Percentiles rank a stretch among this genome's conserved stretches.
These are phyloP conservation scores for Mycena crocata DNA, from an alignment of 768 basidiomycete species.

Conservation along the genomic window DNA sequence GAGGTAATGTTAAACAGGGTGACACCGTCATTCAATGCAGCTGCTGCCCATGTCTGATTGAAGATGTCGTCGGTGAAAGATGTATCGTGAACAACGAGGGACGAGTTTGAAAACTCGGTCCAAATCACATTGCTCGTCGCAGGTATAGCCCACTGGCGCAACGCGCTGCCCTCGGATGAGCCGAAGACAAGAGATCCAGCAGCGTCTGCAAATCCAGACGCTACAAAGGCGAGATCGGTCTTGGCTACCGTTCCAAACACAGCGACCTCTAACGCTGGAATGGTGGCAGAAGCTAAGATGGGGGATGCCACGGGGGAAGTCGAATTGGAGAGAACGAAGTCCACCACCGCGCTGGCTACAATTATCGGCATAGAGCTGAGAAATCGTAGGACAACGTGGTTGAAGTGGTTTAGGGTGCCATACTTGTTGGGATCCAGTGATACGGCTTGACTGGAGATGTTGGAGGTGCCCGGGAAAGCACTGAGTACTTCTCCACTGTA, in stretches of 20 bases:
- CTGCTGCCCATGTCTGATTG: constrained; percentile 60
- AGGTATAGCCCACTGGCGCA: constrained; percentile 68
- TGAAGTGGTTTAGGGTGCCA: constrained; percentile 64
- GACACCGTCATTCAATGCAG: constrained; percentile 48
- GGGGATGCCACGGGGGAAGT: constrained; percentile 57
- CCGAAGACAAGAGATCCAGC: constrained; percentile 70
- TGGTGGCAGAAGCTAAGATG: constrained; percentile 52
- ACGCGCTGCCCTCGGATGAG: constrained; percentile 56
- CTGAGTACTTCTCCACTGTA: constrained; percentile 64
- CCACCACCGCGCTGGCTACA: constrained; percentile 59
- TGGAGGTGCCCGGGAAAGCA: constrained; percentile 53
- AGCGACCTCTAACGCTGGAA: constrained; percentile 71
- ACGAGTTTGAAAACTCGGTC: constrained; percentile 64
- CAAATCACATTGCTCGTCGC: constrained; percentile 57
- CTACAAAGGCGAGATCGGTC: constrained; percentile 58
- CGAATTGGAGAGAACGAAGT: constrained; percentile 57
- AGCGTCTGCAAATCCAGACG: constrained; percentile 64
- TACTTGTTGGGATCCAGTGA: constrained; percentile 62
- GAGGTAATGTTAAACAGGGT: constrained; percentile 58
- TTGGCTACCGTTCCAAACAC: constrained; percentile 68
- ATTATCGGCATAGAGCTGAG: constrained; percentile 62
- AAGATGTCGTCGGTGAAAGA: constrained; percentile 57
- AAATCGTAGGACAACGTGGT: constrained; percentile 70
- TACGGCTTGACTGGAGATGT: constrained; percentile 36
- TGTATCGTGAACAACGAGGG: constrained; percentile 62